phyloP scores from a whole-genome alignment of 78 protist species.

The Chrysochromulina tobinii region DNA sequence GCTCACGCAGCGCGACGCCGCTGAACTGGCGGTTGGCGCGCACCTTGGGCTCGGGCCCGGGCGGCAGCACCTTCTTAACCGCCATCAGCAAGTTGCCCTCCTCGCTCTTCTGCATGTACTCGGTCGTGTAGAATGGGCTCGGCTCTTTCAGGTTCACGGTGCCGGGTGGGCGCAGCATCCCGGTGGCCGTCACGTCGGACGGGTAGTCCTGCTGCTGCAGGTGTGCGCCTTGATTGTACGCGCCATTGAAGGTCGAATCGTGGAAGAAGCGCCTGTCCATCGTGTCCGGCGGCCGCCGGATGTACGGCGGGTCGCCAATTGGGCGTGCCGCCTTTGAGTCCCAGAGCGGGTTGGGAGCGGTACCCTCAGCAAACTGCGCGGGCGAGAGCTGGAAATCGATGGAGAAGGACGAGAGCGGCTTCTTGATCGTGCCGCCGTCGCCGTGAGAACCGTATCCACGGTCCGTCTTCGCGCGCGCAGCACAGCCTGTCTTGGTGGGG shows the following conservation, averaged over 20 bases:
- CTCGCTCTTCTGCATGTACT: not conserved
- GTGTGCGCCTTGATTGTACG: not conserved
- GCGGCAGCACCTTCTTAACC: too few species aligned
- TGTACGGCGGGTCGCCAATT: not conserved
- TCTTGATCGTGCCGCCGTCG: not conserved
- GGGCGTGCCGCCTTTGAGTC: not conserved
- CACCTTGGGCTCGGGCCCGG: too few species aligned
- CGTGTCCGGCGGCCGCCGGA: not conserved
- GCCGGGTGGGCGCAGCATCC: not conserved
- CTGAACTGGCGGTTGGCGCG: too few species aligned
- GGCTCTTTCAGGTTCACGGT: too few species aligned
- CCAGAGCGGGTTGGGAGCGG: not conserved
- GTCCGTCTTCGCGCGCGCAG: not conserved
- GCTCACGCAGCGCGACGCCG: too few species aligned
- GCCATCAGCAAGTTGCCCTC: not conserved
- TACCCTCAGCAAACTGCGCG: not conserved
- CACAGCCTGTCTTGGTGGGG: not conserved
- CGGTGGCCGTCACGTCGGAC: not conserved
- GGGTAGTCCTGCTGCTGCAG: not conserved
- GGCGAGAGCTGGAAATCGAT: not conserved
- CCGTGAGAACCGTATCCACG: not conserved
- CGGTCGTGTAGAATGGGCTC: not conserved
- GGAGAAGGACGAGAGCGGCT: not conserved
- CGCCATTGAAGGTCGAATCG: not conserved
- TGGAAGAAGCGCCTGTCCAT: not conserved